Evolutionary conservation across 2,329 filamentous ascomycete species (phyloP), one percentile per base, ranked within the genome.

Genomic region (Fusarium sp.): DNA sequence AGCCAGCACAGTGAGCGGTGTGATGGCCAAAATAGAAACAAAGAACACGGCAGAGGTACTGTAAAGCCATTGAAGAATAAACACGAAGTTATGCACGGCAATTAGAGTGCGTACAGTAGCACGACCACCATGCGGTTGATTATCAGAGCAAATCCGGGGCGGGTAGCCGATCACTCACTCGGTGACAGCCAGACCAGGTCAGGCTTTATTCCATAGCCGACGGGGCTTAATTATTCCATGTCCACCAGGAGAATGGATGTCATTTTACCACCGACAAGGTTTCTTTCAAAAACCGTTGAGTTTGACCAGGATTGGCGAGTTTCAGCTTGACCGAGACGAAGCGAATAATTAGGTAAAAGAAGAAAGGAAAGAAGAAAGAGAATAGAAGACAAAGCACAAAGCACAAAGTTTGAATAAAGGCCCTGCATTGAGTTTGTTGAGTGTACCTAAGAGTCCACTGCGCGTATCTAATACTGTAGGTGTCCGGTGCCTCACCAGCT

Each of bases 111-210:
- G 43, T 67, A 67, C 66, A 63, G 44, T 58, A 56, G 60, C 52
- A 67, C 45, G 43, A 57, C 58, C 40, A 48, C 34, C 46, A 53
- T 56, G 54, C 54, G 47, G 58, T 25, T 54, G 47, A 56, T 25
- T 54, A 52, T 49, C 46, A 43, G 45, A 67, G 73, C 60, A 65
- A 73, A 70, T 73, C 69, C 61, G 73, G 73, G 73, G 71, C 71
- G 72, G 71, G 60, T 73, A 69, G 46, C 64, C 68, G 73, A 75
- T 73, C 73, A 70, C 49, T 73, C 73, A 70, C 49, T 29, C 32
- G 29, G 24, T 53, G 48, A 52, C 48, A 52, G 32, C 8, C 12
- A 40, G 48, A 8, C 24, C 30, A 56, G 25, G 55, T 62, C 59
- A 48, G 48, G 27, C 32, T 20, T 30, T 52, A 43, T 47, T 47